A percentile compares a stretch with the other conserved stretches of the same genome.
These are phyloP conservation scores for Fusarium globosum DNA, from an alignment of 2,329 filamentous ascomycete genomes.

Conservation along the genomic window DNA sequence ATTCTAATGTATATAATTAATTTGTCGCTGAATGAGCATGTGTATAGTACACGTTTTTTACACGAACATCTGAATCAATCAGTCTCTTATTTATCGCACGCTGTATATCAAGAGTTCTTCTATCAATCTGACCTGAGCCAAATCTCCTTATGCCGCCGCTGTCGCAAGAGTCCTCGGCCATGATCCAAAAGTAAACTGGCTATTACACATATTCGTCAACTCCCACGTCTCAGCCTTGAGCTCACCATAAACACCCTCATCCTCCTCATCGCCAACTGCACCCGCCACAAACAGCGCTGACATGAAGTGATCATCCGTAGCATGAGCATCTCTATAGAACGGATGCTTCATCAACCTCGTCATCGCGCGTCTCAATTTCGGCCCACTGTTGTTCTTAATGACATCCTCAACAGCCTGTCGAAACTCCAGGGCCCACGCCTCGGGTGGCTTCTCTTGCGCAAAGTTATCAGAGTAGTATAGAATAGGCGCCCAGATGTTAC, in stretches of 20 bases:
- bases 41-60: neutral
- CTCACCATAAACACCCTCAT: constrained; percentile 54
- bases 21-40: neutral
- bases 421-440: constrained; percentile 70
- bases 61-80: too few species aligned
- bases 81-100: neutral
- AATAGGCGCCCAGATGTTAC: constrained; percentile 75
- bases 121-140: neutral
- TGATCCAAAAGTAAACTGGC: constrained; percentile 65
- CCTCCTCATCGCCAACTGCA: constrained; percentile 59
- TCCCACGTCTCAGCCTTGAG: constrained; percentile 74
- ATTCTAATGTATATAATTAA: neutral
- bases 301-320: constrained; percentile 78
- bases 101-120: neutral
- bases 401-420: constrained; percentile 72
- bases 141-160: neutral
- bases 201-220: constrained; percentile 72
- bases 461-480: constrained; percentile 47
- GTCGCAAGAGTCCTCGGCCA: constrained; percentile 25
- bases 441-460: constrained; percentile 34
- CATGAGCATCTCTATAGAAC: constrained; percentile 72
- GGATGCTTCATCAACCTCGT: constrained; percentile 76
- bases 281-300: constrained; percentile 72
- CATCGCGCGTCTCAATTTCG: constrained; percentile 63
- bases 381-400: constrained; percentile 55